Conservation (phyloP, 208 protist species). For the Leishmania arabica region DNA sequence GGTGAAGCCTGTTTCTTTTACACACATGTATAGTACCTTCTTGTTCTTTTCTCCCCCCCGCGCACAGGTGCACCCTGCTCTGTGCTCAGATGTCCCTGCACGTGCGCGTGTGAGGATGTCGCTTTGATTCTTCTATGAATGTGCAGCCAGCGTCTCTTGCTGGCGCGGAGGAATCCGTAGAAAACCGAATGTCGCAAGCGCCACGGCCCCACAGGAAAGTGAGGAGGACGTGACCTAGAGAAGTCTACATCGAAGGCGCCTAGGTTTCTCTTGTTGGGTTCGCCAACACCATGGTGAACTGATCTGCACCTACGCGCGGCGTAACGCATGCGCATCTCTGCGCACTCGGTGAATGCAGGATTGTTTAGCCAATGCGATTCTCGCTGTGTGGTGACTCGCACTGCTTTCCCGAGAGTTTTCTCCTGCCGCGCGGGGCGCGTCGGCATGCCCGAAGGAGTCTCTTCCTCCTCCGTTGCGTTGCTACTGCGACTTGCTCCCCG, state of each 20-base stretch:
- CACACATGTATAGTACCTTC: conserved; percentile 6
- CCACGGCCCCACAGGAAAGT: neutral
- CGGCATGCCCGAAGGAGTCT: neutral
- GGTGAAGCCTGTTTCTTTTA: neutral
- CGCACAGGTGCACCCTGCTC: neutral
- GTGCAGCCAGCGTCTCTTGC: neutral
- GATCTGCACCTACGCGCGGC: neutral
- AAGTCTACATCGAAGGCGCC: neutral
- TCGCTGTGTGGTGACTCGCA: neutral
- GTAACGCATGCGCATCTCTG: neutral
- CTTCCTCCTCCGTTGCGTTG: neutral
- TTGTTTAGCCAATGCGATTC: neutral
- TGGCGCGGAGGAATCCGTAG: neutral
- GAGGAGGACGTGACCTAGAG: neutral
- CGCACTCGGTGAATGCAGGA: neutral
- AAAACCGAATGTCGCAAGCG: neutral
- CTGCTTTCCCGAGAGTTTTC: neutral
- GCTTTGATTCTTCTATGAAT: neutral
- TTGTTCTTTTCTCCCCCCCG: neutral
- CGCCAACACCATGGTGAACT: neutral
- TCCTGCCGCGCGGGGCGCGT: neutral
- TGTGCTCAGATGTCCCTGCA: neutral
- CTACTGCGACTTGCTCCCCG: neutral
- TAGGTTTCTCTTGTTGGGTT: neutral
- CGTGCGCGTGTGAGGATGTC: neutral